phyloP scores from a whole-genome alignment of 2,329 filamentous ascomycete species.

The Ustilaginoidea virens region DNA sequence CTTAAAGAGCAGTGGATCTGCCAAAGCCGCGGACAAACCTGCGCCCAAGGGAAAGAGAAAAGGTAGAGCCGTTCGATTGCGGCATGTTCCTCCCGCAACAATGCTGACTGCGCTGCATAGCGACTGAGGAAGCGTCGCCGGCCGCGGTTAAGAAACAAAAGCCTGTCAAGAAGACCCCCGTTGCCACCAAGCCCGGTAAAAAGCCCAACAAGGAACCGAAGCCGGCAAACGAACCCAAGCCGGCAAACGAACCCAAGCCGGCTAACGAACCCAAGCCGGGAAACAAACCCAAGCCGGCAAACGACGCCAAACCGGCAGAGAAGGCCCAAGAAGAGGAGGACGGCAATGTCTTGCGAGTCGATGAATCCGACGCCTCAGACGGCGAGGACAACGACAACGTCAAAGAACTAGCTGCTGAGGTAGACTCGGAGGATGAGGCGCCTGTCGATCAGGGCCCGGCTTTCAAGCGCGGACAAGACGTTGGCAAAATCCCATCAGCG shows the following conservation, averaged over 20 bases:
- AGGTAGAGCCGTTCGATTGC: conserved; percentile 9
- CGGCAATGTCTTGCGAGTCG: conserved; percentile 17
- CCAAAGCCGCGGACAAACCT: conserved; percentile 16
- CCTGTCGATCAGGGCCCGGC: conserved; percentile 17
- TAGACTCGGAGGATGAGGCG: conserved; percentile 30
- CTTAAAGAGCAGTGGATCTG: conserved; percentile 14
- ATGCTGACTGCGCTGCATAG: conserved; percentile 7
- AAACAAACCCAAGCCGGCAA: conserved; percentile 16
- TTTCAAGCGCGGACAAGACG: conserved; percentile 32
- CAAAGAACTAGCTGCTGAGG: conserved; percentile 25
- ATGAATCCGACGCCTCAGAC: conserved; percentile 18
- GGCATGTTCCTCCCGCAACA: too few species aligned
- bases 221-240: conserved; percentile 11
- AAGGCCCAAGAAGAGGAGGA: conserved; percentile 14
- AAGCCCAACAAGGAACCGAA: conserved; percentile 11
- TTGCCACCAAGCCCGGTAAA: conserved; percentile 1
- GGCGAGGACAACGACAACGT: conserved; percentile 26
- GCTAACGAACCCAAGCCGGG: conserved; percentile 9
- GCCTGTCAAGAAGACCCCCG: conserved; percentile 3
- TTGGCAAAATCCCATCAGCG: conserved; percentile 34
- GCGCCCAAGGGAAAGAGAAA: conserved; percentile 20
- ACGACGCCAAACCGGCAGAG: conserved; percentile 16
- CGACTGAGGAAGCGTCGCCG: conserved; percentile 19
- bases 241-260: conserved; percentile 14
- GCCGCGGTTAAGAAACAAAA: conserved; percentile 20